Conservation (phyloP, 1,284 basidiomycete genomes). For the Caloboletus inedulis region DNA sequence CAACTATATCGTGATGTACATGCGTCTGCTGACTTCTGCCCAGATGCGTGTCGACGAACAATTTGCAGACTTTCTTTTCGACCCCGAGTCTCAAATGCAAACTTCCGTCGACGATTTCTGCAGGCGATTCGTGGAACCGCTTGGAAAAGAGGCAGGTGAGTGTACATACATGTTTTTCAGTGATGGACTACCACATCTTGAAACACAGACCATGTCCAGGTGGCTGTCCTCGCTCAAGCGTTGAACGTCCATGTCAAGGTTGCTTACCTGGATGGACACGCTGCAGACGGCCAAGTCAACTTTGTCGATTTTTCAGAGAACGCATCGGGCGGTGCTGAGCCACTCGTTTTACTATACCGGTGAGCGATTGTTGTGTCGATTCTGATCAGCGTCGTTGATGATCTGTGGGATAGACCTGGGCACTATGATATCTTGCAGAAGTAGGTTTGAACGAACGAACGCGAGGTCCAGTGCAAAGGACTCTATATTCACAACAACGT, state of each 20-base stretch:
- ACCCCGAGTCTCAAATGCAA: slow-evolving; percentile 61
- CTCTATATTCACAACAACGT: background rate
- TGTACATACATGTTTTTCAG: background rate
- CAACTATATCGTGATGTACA: slow-evolving; percentile 69
- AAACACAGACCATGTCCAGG: slow-evolving; percentile 70
- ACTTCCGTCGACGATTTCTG: slow-evolving; percentile 63
- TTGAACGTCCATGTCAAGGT: slow-evolving; percentile 68
- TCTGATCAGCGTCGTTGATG: slow-evolving; percentile 4
- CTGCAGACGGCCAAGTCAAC: slow-evolving; percentile 49
- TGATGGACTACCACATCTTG: slow-evolving; percentile 2
- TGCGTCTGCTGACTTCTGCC: slow-evolving; percentile 79
- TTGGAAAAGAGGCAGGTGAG: slow-evolving; percentile 78
- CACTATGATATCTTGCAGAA: slow-evolving; percentile 69
- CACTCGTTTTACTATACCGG: slow-evolving; percentile 73
- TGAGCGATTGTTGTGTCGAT: slow-evolving; percentile 34
- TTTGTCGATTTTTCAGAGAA: slow-evolving; percentile 70
- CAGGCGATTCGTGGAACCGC: slow-evolving; percentile 72
- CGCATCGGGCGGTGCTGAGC: slow-evolving; percentile 34
- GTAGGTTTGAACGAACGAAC: slow-evolving; percentile 6
- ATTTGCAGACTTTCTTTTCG: slow-evolving; percentile 70
- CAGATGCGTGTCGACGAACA: slow-evolving; percentile 64
- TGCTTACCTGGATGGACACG: slow-evolving; percentile 73
- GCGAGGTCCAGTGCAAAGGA: background rate
- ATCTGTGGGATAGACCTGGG: slow-evolving; percentile 51
- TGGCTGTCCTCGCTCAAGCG: slow-evolving; percentile 73